Base-by-base conservation (phyloP, 2,329 filamentous ascomycete genomes). In the Didymella pomorum region DNA sequence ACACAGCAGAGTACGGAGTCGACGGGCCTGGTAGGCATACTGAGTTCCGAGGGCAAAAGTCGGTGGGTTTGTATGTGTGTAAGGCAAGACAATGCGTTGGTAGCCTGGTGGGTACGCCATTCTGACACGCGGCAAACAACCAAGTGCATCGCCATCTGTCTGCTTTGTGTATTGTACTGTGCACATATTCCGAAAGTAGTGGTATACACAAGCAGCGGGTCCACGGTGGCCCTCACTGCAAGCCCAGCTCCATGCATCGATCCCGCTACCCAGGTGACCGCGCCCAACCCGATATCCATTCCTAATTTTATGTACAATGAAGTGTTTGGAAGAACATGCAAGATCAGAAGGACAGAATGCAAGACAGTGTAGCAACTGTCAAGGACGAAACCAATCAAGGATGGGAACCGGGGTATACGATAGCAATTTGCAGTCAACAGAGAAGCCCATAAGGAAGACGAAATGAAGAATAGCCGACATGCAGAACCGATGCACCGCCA, bases 331-430 rank as follows among this genome's bases (percentile, higher is more conserved):
- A 48, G 37, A 53, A 45, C 25, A 50, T 37, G 45, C 31, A 51
- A 46, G 35, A 51, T 20, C 51, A 29, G 28, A 28, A 53, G 33
- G 26, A 42, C 49, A 33, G 42, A 33, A 47, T 33, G 41, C 56
- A 23, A 58, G 41, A 54, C 56, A 54, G 42, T 54, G 47, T 46
- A 41, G 25, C 31, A 39, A 18, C 31, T 35, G 31, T 50, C 41
- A 45, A 41, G 18, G 51, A 54, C 33, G 26, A 46, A 56, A 41
- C 47, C 50, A 62, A 51, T 52, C 33, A 56, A 52, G 33, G 54
- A 56, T 47, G 60, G 52, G 49, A 61, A 52, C 56, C 31, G 58
- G 67, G 67, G 67, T 69, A 69, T 69, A 69, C 58, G 58, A 52
- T 42, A 62, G 62, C 60, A 63, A 59, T 65, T 60, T 65, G 52